Evolutionary conservation across 257 asterid genomes (phyloP).

Genomic region (Solanum chilense): DNA sequence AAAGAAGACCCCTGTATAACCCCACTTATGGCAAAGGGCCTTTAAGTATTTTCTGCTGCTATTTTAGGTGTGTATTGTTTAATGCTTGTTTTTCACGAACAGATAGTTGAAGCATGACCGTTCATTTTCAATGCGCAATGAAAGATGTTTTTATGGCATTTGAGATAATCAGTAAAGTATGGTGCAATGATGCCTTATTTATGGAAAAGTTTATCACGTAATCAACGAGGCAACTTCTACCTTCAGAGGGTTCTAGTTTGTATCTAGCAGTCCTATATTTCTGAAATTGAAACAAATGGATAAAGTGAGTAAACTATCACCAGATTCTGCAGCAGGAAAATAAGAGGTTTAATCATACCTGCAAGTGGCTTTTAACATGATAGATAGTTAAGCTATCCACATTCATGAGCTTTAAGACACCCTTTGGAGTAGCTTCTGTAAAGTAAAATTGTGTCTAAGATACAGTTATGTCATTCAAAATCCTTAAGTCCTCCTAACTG

Average conservation of each 20-base stretch:
- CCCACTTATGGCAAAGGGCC: background rate
- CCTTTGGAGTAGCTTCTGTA: conserved; percentile 66
- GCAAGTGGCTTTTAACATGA: conserved; percentile 90
- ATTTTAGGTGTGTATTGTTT: background rate
- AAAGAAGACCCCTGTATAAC: background rate
- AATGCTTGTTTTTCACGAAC: background rate
- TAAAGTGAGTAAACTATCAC: background rate
- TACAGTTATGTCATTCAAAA: background rate
- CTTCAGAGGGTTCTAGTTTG: conserved; percentile 68
- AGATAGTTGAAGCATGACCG: background rate
- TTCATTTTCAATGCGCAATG: background rate
- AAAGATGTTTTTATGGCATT: background rate
- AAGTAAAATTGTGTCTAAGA: background rate
- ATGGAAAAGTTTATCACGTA: background rate
- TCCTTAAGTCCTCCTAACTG: background rate
- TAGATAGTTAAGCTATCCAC: conserved; percentile 64
- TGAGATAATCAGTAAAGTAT: background rate
- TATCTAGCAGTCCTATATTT: conserved; percentile 73
- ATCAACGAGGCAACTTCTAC: conserved; percentile 16
- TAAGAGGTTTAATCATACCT: conserved; percentile 19
- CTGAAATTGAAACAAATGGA: conserved; percentile 26
- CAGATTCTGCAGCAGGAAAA: background rate
- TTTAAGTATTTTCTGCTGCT: background rate
- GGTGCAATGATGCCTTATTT: background rate
- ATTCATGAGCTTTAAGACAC: conserved; percentile 70